Conservation (phyloP, 768 basidiomycete species). For the Calocybe cyanea region DNA sequence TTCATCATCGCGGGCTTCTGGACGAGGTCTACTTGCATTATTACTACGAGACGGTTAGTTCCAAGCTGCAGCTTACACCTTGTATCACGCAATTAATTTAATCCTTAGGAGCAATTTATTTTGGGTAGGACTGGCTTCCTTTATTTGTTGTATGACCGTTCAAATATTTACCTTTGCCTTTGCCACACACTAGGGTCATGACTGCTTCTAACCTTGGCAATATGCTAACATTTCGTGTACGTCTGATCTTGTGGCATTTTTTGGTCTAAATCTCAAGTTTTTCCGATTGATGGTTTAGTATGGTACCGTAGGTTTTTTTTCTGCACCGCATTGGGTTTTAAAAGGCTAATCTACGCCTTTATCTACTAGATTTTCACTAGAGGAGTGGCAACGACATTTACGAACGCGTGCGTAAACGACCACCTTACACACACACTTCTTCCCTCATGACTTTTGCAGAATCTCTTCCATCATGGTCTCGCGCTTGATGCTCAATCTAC, state of each 20-base stretch:
- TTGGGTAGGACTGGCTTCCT: constrained; percentile 22
- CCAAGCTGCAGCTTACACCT: background rate
- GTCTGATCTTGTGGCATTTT: constrained; percentile 1
- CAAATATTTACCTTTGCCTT: background rate
- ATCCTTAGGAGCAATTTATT: constrained; percentile 34
- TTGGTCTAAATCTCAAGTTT: background rate
- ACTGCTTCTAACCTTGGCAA: constrained; percentile 31
- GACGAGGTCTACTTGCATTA: constrained; percentile 25
- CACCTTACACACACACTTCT: background rate
- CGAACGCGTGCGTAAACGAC: constrained; percentile 29
- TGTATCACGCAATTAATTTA: background rate
- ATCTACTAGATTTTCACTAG: constrained; percentile 25
- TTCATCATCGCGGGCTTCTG: constrained; percentile 17
- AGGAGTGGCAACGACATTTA: constrained; percentile 29
- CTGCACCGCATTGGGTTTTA: background rate
- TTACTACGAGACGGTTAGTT: constrained; percentile 43
- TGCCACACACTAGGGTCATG: constrained; percentile 35
- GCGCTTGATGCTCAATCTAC: constrained; percentile 37
- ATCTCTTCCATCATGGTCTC: constrained; percentile 36
- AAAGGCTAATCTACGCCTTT: background rate
- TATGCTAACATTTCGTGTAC: constrained; percentile 34
- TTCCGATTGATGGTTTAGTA: constrained; percentile 18
- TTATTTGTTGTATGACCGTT: background rate
- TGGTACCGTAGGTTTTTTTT: constrained; percentile 31
- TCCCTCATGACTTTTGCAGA: constrained; percentile 14